Evolutionary conservation across 805 yeast genomes (phyloP).

Genomic region (Saccharomycopsis olivae): DNA sequence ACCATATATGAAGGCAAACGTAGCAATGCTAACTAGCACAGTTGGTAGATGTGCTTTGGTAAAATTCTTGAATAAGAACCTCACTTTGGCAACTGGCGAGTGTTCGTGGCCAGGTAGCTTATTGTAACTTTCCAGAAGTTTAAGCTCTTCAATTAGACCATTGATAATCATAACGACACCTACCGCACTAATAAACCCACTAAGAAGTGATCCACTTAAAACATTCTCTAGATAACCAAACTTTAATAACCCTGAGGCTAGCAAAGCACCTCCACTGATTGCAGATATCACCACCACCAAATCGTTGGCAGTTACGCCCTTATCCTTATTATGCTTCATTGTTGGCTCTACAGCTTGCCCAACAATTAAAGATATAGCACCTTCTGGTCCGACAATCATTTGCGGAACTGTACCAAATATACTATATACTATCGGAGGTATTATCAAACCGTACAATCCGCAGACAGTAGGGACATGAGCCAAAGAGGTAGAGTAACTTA

Average conservation of each 20-base stretch:
- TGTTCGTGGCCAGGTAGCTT: constrained; percentile 44
- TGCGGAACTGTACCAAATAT: constrained; percentile 79
- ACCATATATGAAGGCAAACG: constrained; percentile 36
- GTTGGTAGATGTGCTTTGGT: constrained; percentile 42
- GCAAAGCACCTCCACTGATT: constrained; percentile 60
- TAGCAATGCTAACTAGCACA: constrained; percentile 42
- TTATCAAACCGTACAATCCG: constrained; percentile 66
- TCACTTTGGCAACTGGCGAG: constrained; percentile 61
- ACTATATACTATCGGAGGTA: constrained; percentile 71
- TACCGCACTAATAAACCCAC: constrained; percentile 81
- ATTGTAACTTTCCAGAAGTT: constrained; percentile 40
- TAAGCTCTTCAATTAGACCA: constrained; percentile 62
- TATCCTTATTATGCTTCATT: constrained; percentile 29
- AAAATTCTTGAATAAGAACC: constrained; percentile 43
- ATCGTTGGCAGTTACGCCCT: constrained; percentile 33
- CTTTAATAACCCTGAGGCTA: constrained; percentile 70
- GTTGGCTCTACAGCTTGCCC: constrained; percentile 68
- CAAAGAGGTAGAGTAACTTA: constrained; percentile 64
- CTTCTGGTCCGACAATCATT: constrained; percentile 88
- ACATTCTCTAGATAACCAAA: constrained; percentile 81
- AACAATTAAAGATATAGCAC: constrained; percentile 72
- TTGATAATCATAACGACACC: constrained; percentile 77
- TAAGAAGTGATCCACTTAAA: constrained; percentile 59
- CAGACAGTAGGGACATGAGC: constrained; percentile 77
- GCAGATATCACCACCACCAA: constrained; percentile 61